Percentiles rank a stretch among this genome's conserved stretches.
phyloP scores from a whole-genome alignment of 768 basidiomycete species.

The Hericium erinaceus region DNA sequence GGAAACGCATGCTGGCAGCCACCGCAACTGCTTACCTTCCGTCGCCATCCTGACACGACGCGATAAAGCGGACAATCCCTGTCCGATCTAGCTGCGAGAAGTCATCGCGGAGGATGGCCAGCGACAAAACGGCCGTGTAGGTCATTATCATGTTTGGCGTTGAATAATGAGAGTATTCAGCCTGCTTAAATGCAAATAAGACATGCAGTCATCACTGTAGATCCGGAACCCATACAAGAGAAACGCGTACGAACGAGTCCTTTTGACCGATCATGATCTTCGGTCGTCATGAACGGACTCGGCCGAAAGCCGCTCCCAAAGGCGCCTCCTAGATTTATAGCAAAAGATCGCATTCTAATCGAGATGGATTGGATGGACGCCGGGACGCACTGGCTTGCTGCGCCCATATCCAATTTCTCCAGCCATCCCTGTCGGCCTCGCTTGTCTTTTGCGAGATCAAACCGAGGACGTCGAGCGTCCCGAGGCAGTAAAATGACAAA shows the following conservation, averaged over 20 bases:
- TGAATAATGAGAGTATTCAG: conserved; percentile 41
- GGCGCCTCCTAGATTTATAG: conserved; percentile 34
- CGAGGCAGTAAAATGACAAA: conserved; percentile 82
- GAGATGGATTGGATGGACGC: background rate
- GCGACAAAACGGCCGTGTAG: conserved; percentile 78
- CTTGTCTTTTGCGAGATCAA: conserved; percentile 35
- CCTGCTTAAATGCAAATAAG: conserved; percentile 12
- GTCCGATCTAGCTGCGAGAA: conserved; percentile 59
- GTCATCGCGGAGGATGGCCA: conserved; percentile 84
- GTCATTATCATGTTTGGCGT: conserved; percentile 87
- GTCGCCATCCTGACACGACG: conserved; percentile 64
- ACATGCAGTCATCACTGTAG: background rate
- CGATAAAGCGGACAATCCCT: conserved; percentile 60
- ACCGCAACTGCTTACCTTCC: conserved; percentile 60
- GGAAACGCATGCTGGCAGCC: conserved; percentile 3
- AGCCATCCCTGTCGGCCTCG: conserved; percentile 45
- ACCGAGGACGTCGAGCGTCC: conserved; percentile 71
- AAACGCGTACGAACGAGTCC: conserved; percentile 13
- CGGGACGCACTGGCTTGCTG: conserved; percentile 56
- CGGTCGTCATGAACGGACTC: conserved; percentile 57
- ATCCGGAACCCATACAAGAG: background rate
- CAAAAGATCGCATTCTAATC: background rate
- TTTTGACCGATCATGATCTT: conserved; percentile 10
- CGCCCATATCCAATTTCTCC: conserved; percentile 84
- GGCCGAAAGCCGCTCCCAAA: conserved; percentile 67